These are phyloP conservation scores for Ogataea henricii DNA, from an alignment of 805 yeast genomes.

Conservation along the genomic window DNA sequence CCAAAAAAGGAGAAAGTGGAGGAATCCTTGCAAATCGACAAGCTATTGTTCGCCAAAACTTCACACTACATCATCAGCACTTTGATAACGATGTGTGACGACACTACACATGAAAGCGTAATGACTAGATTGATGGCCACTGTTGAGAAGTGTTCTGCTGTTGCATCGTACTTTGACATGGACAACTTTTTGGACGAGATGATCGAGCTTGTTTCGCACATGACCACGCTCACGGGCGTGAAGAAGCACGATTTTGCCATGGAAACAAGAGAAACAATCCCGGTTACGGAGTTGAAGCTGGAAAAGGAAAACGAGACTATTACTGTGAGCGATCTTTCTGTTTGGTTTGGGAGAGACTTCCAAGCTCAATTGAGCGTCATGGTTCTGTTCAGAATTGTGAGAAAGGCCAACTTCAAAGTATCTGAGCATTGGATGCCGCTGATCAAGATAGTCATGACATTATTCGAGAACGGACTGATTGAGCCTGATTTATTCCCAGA, in stretches of 20 bases:
- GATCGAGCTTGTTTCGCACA: constrained; percentile 62
- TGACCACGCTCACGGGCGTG: constrained; percentile 63
- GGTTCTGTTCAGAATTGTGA: constrained; percentile 76
- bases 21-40: constrained; percentile 60
- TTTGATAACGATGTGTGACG: constrained; percentile 74
- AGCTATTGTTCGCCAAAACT: constrained; percentile 62
- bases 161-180: constrained; percentile 67
- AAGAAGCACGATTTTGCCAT: constrained; percentile 31
- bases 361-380: constrained; percentile 90
- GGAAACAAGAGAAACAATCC: constrained; percentile 42
- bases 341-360: constrained; percentile 84
- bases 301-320: constrained; percentile 59
- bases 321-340: constrained; percentile 79
- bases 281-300: constrained; percentile 47
- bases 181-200: constrained; percentile 62
- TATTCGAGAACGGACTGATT: constrained; percentile 73
- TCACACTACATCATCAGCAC: constrained; percentile 71
- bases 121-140: constrained; percentile 85
- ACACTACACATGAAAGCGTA: constrained; percentile 88
- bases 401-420: constrained; percentile 53
- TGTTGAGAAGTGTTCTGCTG: constrained; percentile 78
- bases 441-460: constrained; percentile 56
- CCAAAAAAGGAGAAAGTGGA: constrained; percentile 16
- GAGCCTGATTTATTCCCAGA: constrained; percentile 65
- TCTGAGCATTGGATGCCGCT: constrained; percentile 60